These are phyloP conservation scores for Benincasa hispida DNA, from an alignment of 306 rosid genomes.

Conservation along the genomic window DNA sequence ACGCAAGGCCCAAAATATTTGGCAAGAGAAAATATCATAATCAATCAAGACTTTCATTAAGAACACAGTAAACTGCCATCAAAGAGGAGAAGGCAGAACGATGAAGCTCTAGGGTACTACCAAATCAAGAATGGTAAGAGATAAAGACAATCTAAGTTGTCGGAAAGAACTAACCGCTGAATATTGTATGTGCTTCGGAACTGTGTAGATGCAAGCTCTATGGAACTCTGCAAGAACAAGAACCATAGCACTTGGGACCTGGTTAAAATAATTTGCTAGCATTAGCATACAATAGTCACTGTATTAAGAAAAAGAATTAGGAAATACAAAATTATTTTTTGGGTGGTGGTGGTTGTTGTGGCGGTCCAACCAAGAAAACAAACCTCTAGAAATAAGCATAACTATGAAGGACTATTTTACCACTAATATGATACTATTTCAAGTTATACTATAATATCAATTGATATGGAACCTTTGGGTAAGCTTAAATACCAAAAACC, in stretches of 20 bases:
- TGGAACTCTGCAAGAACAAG: slow-evolving; percentile 81
- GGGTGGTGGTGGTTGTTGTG: too few species aligned
- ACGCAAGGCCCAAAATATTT: neutral
- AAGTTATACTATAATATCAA: neutral
- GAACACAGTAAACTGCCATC: neutral
- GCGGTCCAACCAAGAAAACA: neutral
- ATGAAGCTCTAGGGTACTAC: neutral
- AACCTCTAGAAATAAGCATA: neutral
- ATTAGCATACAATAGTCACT: neutral
- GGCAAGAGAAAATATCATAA: neutral
- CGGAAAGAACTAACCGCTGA: slow-evolving; percentile 31
- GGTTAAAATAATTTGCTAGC: slow-evolving; percentile 13
- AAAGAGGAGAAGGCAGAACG: neutral
- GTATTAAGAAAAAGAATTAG: neutral
- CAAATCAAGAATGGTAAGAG: neutral
- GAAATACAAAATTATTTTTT: neutral
- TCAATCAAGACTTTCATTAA: neutral
- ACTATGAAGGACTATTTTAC: neutral
- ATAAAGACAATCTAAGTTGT: neutral
- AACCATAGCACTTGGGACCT: slow-evolving; percentile 73
- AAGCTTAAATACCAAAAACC: too few species aligned
- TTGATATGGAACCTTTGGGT: too few species aligned
- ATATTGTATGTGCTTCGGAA: slow-evolving; percentile 68
- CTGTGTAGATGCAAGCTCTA: slow-evolving; percentile 66
- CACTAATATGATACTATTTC: neutral